Evolutionary conservation across 371 early-diverging fungal genomes (phyloP).

Genomic region (Syncephalis plumigaleata): DNA sequence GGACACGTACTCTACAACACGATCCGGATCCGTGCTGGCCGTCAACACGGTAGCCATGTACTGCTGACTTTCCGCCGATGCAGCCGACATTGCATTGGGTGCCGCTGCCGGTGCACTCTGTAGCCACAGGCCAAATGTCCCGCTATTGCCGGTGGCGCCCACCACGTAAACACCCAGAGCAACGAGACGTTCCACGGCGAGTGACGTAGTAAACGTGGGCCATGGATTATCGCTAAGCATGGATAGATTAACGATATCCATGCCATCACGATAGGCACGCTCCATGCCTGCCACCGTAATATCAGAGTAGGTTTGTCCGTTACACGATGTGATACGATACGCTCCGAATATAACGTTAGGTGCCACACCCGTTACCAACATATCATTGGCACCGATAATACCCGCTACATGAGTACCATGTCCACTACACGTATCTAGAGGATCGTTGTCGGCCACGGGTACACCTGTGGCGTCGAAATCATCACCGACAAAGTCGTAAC

Average conservation of each 20-base stretch:
- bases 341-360: slow-evolving; percentile 37
- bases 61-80: slow-evolving; percentile 38
- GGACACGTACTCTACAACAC: slow-evolving; percentile 4
- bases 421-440: slow-evolving; percentile 22
- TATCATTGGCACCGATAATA: slow-evolving; percentile 26
- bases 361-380: slow-evolving; percentile 32
- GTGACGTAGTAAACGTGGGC: slow-evolving; percentile 19
- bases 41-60: slow-evolving; percentile 10
- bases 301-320: slow-evolving; percentile 25
- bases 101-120: slow-evolving; percentile 42
- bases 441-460: slow-evolving; percentile 23
- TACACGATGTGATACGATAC: slow-evolving; percentile 42
- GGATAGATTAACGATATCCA: slow-evolving; percentile 47
- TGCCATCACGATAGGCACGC: slow-evolving; percentile 30
- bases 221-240: slow-evolving; percentile 33
- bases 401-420: slow-evolving; percentile 49
- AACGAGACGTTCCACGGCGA: slow-evolving; percentile 16
- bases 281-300: slow-evolving; percentile 43
- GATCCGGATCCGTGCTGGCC: slow-evolving; percentile 2
- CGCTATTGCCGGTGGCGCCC: slow-evolving; percentile 55
- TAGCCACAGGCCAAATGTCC: slow-evolving; percentile 37
- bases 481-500: slow-evolving; percentile 25
- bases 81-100: slow-evolving; percentile 35
- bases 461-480: slow-evolving; percentile 5
- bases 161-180: slow-evolving; percentile 23